Percentiles rank a stretch among this genome's conserved stretches.
Evolutionary conservation across 352 stramenopile genomes (phyloP).

Genomic region (Globisporangium spiculum): DNA sequence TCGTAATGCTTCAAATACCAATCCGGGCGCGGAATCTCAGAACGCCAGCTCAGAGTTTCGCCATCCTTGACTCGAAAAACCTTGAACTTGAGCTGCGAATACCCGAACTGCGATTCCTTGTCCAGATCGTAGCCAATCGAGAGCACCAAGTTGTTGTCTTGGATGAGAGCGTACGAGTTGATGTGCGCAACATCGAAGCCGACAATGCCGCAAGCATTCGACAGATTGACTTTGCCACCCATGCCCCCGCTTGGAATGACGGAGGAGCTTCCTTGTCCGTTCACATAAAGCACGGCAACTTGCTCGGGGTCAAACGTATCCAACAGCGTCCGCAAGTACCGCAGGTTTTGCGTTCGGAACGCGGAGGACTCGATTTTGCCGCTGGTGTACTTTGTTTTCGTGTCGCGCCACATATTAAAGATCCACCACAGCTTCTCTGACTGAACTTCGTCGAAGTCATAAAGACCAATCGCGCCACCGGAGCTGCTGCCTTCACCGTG

Average conservation of each 20-base stretch:
- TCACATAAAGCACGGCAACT: conserved; percentile 68
- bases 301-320: conserved; percentile 80
- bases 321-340: conserved; percentile 60
- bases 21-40: conserved; percentile 66
- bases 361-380: conserved; percentile 68
- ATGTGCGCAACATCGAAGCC: conserved; percentile 79
- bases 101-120: conserved; percentile 11
- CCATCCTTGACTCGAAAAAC: conserved; percentile 53
- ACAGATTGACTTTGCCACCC: conserved; percentile 20
- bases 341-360: conserved; percentile 68
- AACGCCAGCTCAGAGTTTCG: conserved; percentile 52
- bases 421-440: conserved; percentile 82
- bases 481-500: conserved; percentile 50
- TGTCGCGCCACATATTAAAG: conserved; percentile 68
- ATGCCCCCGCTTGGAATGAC: conserved; percentile 25
- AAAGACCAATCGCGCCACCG: conserved; percentile 56
- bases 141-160: conserved; percentile 64
- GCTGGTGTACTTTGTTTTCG: conserved; percentile 64
- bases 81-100: conserved; percentile 54
- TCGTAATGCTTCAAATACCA: conserved; percentile 74
- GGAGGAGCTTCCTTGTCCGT: conserved; percentile 24
- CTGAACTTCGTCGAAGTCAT: conserved; percentile 82
- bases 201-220: conserved; percentile 44
- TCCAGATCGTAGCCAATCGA: conserved; percentile 54
- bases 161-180: conserved; percentile 70